Evolutionary conservation across 768 basidiomycete genomes (phyloP), one percentile per base, ranked within the genome.

Genomic region (Amylocystis lapponica): DNA sequence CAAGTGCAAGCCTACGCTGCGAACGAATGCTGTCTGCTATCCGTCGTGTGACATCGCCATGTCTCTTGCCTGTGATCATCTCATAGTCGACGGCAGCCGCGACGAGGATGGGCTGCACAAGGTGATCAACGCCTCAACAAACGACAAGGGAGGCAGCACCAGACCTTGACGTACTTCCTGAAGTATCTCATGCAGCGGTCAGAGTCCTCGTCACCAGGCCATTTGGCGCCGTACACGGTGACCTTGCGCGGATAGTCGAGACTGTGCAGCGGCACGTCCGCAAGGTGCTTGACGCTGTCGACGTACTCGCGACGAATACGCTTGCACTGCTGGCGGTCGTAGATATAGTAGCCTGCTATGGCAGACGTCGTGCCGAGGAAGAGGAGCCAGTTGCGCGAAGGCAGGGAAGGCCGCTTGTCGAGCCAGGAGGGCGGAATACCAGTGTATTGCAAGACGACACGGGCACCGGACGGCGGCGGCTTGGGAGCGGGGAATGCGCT

Each of bases 141-240:
- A 32, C 45, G 17, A 37, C 13, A 49, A 49, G 56, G 51, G 41
- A 52, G 45, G 23, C 30, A 41, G 41, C 43, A 34, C 55, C 79
- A 51, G 50, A 96, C 96, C 86, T 96, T 95, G 70, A 97, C 80
- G 66, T 96, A 98, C 72, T 88, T 91, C 63, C 88, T 85, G 71
- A 98, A 98, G 70, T 91, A 90, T 66, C 74, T 82, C 61, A 89
- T 68, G 44, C 81, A 75, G 46, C 86, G 77, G 60, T 93, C 82
- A 49, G 83, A 81, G 59, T 97, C 93, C 55, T 94, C 90, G 62
- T 99, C 96, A 21, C 87, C 93, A 0, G 94, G 94, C 81, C 93
- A 96, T 63, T 87, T 89, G 21, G 79, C 76, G 26, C 85, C 90
- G 54, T 88, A 90, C 16, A 98, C 92, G 7, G 74, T 83, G 45